Evolutionary conservation across 768 basidiomycete genomes (phyloP), one percentile per base, ranked within the genome.

Genomic region (Suillus weaverae): DNA sequence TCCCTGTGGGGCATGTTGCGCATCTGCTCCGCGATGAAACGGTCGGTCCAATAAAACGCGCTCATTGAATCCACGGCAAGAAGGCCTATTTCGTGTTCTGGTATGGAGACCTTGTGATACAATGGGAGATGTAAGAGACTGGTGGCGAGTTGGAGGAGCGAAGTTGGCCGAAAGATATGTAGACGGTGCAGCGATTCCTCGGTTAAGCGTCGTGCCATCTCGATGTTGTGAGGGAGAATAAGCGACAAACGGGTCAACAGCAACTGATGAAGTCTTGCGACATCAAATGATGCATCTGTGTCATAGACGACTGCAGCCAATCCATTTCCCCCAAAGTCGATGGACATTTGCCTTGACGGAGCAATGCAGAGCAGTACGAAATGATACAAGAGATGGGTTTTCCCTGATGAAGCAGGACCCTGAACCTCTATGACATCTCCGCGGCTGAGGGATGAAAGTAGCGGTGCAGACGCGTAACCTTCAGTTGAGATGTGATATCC

Each of bases 351-450:
- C 26, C 14, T 33, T 38, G 68, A 44, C 26, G 91, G 90, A 13
- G 86, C 74, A 62, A 92, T 78, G 68, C 89, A 87, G 26, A 80
- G 81, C 14, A 85, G 75, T 33, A 91, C 73, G 57, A 92, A 74
- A 71, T 85, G 83, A 71, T 89, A 89, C 33, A 93, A 76, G n/a
- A 95, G 77, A 67, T 90, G 89, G 2, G 90, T 89, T 77, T 95
- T 95, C 35, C 91, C 93, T 7, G 89, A 86, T 33, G 81, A 83
- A 5, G 92, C 79, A 2, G 87, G 84, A 2, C 93, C 93, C 75
- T 93, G 89, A 26, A 95, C 81, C 75, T 92, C 89, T 67, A 94
- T 77, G 46, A 91, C 81, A 72, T 92, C 88, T 41, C 89, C 89
- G 54, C 81, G 78, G 53, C 74, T 67, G 39, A 86, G 70, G 33